Base-by-base conservation (phyloP, 2,329 filamentous ascomycete species). In the Cladosporium oxysporum region DNA sequence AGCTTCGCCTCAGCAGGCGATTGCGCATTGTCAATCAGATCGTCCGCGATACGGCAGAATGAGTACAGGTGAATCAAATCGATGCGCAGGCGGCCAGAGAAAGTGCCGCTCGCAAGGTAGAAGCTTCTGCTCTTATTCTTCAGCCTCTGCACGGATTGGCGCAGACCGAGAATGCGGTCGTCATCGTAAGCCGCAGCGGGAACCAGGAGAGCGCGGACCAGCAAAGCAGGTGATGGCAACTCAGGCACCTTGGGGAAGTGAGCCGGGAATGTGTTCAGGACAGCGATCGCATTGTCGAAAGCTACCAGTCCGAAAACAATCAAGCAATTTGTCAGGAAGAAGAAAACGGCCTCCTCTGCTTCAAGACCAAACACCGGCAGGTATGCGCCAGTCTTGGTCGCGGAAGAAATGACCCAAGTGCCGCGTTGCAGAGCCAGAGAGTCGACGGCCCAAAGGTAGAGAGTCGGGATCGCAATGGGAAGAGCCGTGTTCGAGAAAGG, bases 271-370 rank as follows among this genome's bases (percentile, higher is more conserved):
- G 85, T 84, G 69, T 89, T 83, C 7, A 90, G 76, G 16, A 92
- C 83, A 1, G 89, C 87, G 41, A 91, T 73, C 4, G 87, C 87
- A 72, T 91, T 87, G 75, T 92, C 90, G 69, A 91, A 89, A 0
- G 89, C 87, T 1, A 88, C 79, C 28, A 90, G 79, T 1, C 90
- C 90, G 73, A 89, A 88, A 0, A 91, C 88, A 64, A 93, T 87
- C 23, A 93, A 77, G 0, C 80, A 80, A 73, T 92, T 92, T 1
- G 89, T 91, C 4, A 85, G 77, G 4, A 92, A 79, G 76, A 93
- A 93, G 80, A 92, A 92, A 8, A 90, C 70, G 0, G 89, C 90
- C 74, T 93, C 90, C 71, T 93, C 90, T 23, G 92, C 81, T 60
- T 92, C 90, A 33, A 92, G 76, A 7, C 84, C 84, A 26, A 66